Evolutionary conservation across 139 green algal genomes (phyloP).

Genomic region (Chlorella sp.): DNA sequence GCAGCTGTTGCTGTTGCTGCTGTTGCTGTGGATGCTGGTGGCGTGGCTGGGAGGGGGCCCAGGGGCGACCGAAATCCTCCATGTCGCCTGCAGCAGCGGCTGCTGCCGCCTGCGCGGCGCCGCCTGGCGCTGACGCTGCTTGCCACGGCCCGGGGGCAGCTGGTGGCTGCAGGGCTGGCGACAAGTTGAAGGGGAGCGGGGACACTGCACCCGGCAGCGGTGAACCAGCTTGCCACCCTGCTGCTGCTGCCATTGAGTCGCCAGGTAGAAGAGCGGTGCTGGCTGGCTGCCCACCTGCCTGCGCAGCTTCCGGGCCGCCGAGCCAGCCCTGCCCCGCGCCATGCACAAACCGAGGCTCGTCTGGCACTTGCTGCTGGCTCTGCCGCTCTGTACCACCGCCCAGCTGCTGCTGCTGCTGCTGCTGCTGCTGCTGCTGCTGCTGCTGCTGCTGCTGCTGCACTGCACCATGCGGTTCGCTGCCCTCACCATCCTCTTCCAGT

Average conservation of each 20-base stretch:
- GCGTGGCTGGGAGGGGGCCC: background rate
- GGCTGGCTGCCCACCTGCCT: background rate
- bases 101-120: background rate
- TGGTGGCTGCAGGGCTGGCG: background rate
- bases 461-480: background rate
- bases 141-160: background rate
- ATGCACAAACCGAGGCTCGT: background rate
- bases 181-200: conserved; percentile 3
- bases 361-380: background rate
- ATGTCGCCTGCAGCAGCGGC: background rate
- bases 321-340: too few species aligned
- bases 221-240: background rate
- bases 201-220: background rate
- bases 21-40: background rate
- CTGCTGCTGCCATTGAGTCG: background rate
- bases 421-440: background rate
- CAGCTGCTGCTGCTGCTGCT: conserved; percentile 26
- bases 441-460: conserved; percentile 3
- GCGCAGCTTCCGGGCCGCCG: too few species aligned
- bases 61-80: background rate
- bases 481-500: conserved; percentile 10
- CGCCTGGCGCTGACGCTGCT: background rate
- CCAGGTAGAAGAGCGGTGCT: background rate
- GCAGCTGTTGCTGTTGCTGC: background rate
- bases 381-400: background rate